Evolutionary conservation across 2,329 filamentous ascomycete genomes (phyloP).

Genomic region (Colletotrichum tropicale): DNA sequence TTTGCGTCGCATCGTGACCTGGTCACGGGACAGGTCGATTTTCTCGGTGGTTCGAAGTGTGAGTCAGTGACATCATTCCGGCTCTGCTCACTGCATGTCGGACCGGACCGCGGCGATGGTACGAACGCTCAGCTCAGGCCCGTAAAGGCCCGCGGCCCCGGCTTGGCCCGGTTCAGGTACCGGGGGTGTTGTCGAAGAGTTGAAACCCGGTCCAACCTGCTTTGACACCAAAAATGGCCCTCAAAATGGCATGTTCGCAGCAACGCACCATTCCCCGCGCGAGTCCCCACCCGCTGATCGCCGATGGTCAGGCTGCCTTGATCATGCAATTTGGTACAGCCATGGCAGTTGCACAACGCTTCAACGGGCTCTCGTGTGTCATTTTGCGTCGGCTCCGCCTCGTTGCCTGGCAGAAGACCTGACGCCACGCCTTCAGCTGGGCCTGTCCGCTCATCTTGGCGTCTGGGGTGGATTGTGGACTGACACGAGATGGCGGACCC

Average conservation of each 20-base stretch:
- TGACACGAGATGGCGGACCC: neutral
- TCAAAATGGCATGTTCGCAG: neutral
- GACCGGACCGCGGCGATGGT: neutral
- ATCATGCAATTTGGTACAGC: neutral
- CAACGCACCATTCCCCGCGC: neutral
- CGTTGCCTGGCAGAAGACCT: neutral
- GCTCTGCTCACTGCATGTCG: neutral
- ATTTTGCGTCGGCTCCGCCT: neutral
- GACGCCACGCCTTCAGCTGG: slow-evolving; percentile 1
- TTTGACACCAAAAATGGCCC: neutral
- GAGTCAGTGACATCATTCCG: slow-evolving; percentile 1
- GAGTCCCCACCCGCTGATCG: neutral
- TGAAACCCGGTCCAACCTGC: neutral
- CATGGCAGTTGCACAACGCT: neutral
- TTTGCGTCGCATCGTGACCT: neutral
- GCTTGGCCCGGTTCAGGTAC: neutral
- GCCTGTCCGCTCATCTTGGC: neutral
- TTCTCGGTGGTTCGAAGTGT: neutral
- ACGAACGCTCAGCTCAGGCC: neutral
- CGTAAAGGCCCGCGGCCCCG: neutral
- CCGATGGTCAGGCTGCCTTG: neutral
- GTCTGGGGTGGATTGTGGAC: slow-evolving; percentile 1
- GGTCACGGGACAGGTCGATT: neutral
- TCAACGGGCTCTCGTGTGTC: neutral
- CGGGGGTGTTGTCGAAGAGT: neutral